Evolutionary conservation across 129 eudicot genomes (phyloP).

Genomic region (Pittosporum tobira): DNA sequence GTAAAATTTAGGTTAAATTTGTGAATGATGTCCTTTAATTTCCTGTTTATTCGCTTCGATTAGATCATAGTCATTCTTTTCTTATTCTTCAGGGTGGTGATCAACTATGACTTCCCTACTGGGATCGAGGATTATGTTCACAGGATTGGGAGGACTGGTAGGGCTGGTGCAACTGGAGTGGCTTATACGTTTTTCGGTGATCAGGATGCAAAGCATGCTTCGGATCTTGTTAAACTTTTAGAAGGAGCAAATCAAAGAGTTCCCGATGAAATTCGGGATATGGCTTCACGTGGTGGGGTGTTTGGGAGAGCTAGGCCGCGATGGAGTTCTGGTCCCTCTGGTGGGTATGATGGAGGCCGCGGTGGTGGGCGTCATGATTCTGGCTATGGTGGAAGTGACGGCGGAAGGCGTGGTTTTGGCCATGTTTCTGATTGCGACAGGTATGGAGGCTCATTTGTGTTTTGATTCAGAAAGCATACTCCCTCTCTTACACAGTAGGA

Average conservation of each 20-base stretch:
- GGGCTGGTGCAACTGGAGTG: constrained; percentile 96
- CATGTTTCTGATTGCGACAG: constrained; percentile 33
- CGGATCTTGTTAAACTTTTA: constrained; percentile 68
- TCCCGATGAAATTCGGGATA: constrained; percentile 63
- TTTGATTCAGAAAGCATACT: neutral
- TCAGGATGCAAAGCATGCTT: constrained; percentile 77
- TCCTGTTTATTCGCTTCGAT: neutral
- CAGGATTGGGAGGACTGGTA: constrained; percentile 96
- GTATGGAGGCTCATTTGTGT: constrained; percentile 12
- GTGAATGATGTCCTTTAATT: neutral
- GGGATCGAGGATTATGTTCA: constrained; percentile 98
- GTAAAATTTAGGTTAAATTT: neutral
- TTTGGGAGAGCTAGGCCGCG: constrained; percentile 51
- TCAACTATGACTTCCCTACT: constrained; percentile 89
- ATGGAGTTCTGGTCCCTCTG: constrained; percentile 72
- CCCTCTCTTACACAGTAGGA: too few relatives aligned
- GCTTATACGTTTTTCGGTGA: constrained; percentile 80
- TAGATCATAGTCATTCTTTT: neutral
- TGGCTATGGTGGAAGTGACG: constrained; percentile 45
- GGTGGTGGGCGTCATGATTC: constrained; percentile 44
- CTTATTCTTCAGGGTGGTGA: constrained; percentile 69
- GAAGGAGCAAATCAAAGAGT: constrained; percentile 93
- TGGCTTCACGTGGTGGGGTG: constrained; percentile 91
- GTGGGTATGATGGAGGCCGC: constrained; percentile 53
- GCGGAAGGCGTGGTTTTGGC: constrained; percentile 38